A percentile compares a stretch with the other conserved stretches of the same genome.
Conservation (phyloP, 257 asterid species). For the Primulina eburnea region DNA sequence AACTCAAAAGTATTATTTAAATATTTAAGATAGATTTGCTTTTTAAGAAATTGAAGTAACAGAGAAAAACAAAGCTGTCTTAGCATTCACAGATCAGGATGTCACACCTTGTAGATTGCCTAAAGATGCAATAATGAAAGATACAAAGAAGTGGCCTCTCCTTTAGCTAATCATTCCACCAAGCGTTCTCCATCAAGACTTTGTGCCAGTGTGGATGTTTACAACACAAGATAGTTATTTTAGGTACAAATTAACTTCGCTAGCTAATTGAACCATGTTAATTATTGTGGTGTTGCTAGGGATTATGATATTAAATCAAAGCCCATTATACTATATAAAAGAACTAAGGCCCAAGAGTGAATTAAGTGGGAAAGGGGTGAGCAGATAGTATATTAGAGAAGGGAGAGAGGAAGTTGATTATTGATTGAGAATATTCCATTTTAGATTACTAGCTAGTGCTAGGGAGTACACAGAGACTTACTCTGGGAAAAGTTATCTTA, state of each 20-base stretch:
- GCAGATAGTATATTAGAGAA: too few species aligned
- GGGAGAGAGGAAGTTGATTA: too few species aligned
- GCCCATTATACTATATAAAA: too few species aligned
- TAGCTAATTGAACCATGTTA: conserved; percentile 9
- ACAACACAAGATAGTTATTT: background rate
- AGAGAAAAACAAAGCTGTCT: background rate
- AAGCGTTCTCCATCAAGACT: background rate
- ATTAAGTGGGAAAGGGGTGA: too few species aligned
- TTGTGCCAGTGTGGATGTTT: background rate
- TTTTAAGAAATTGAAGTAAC: conserved; percentile 11
- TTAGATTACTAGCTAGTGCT: too few species aligned
- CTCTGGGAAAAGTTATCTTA: too few species aligned
- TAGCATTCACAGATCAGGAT: conserved; percentile 10
- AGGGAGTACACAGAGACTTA: too few species aligned
- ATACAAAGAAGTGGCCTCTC: conserved; percentile 6
- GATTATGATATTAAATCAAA: too few species aligned
- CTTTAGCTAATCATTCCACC: conserved; percentile 8
- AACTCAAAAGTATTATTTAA: conserved; percentile 14
- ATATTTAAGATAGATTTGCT: conserved; percentile 7
- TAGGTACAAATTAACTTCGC: background rate
- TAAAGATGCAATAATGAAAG: conserved; percentile 4
- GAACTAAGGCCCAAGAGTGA: too few species aligned
- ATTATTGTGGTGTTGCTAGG: background rate
- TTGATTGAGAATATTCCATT: too few species aligned
- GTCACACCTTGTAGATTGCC: conserved; percentile 19